Conservation (phyloP, 2,329 filamentous ascomycete species). For the Sclerotinia glacialis region DNA sequence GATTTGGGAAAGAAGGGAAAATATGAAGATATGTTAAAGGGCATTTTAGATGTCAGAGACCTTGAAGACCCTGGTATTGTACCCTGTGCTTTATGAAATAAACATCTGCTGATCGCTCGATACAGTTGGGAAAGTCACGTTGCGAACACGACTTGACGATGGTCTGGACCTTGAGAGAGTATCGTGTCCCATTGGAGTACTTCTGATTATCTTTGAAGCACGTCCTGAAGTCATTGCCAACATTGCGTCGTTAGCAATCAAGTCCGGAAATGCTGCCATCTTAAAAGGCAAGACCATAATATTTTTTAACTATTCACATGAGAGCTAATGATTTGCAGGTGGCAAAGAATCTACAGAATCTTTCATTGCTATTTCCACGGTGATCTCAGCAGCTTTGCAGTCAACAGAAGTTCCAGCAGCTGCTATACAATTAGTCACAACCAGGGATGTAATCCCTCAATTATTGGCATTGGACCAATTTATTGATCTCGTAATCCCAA, state of each 20-base stretch:
- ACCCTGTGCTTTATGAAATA: neutral
- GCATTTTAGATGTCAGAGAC: constrained; percentile 81
- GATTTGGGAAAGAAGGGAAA: constrained; percentile 85
- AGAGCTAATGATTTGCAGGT: constrained; percentile 46
- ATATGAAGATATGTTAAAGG: constrained; percentile 96
- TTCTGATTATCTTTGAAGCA: constrained; percentile 97
- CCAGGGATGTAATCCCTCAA: constrained; percentile 83
- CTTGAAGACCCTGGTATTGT: constrained; percentile 76
- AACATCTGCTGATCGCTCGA: constrained; percentile 15
- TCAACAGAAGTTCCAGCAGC: constrained; percentile 74
- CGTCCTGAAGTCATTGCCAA: constrained; percentile 98
- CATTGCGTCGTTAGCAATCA: constrained; percentile 91
- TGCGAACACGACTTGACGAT: constrained; percentile 83
- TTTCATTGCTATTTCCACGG: constrained; percentile 85
- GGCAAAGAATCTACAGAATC: constrained; percentile 94
- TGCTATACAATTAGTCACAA: constrained; percentile 91
- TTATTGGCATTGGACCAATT: constrained; percentile 81
- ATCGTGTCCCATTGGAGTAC: constrained; percentile 92
- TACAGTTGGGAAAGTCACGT: constrained; percentile 76
- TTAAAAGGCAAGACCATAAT: constrained; percentile 68
- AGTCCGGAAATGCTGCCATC: constrained; percentile 95
- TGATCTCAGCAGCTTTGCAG: constrained; percentile 76
- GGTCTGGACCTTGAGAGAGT: constrained; percentile 81
- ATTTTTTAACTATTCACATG: neutral
- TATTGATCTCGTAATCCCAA: constrained; percentile 93